A percentile compares a stretch with the other conserved stretches of the same genome.
These are phyloP conservation scores for Penicillium subrubescens DNA, from an alignment of 495 filamentous ascomycete species.

Conservation along the genomic window DNA sequence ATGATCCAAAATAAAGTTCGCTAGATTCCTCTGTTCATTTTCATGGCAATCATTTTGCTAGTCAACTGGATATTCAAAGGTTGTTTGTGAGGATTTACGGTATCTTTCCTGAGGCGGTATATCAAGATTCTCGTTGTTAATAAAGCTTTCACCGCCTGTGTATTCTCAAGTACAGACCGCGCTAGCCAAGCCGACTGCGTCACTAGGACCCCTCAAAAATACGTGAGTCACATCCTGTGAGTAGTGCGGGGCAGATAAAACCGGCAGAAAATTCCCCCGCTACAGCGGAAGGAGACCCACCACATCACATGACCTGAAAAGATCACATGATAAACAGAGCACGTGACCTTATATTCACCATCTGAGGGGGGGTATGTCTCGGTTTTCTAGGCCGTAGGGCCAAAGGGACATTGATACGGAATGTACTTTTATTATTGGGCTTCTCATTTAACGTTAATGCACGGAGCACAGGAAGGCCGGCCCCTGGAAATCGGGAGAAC, in stretches of 20 bases:
- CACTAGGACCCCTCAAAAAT: not conserved
- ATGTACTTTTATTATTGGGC: too few relatives aligned
- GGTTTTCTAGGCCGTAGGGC: too few relatives aligned
- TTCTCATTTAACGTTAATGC: too few relatives aligned
- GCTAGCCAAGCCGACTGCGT: too few relatives aligned
- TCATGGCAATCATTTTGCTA: too few relatives aligned
- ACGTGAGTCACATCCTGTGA: not conserved
- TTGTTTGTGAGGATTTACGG: not conserved
- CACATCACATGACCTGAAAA: not conserved
- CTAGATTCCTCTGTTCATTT: not conserved
- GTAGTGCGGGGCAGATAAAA: not conserved
- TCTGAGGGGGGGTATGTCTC: too few relatives aligned
- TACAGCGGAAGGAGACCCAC: not conserved
- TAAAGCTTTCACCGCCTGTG: not conserved
- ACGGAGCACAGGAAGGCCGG: too few relatives aligned
- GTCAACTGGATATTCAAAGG: not conserved
- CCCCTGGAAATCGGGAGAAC: too few relatives aligned
- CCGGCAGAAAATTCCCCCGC: not conserved
- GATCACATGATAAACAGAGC: too few relatives aligned
- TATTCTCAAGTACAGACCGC: not conserved
- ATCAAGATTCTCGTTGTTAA: not conserved
- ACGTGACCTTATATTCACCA: too few relatives aligned
- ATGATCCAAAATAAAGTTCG: not conserved
- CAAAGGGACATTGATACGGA: too few relatives aligned
- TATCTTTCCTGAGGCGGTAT: not conserved